Base-by-base conservation (phyloP, 441 rosid genomes). In the Arabidopsis lyrata region DNA sequence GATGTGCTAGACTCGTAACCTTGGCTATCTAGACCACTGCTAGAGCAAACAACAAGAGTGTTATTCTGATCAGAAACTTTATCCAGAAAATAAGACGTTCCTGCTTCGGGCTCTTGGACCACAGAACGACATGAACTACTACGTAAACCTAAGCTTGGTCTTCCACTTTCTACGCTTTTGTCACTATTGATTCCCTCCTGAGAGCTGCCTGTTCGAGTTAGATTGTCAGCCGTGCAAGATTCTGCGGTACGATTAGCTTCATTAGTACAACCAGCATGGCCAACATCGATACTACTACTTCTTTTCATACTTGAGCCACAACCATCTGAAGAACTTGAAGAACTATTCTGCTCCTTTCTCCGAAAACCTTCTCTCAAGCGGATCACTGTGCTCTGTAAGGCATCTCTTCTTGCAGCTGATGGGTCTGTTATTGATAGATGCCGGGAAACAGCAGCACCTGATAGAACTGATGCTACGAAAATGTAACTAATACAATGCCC, bases 401-500 rank as follows among this genome's bases (percentile, higher is more conserved):
- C 99, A 84, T 92, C 97, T 88, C 99, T 90, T 76, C 99, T 86
- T 44, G 99, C 99, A 81, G 92, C 99, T 79, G 88, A 86, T 6
- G 97, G 99, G 78, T 96, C 89, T 75, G 97, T 83, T 72, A 87
- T 84, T 50, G 95, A 96, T 39, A 96, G 81, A 87, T 96, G 96
- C 64, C 99, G 97, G 69, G 90, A 90, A 85, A 94, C 99, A 77
- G 91, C 96, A 80, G 99, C 99, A 64, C 97, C 95, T 76, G 94
- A 82, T 38, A 96, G 91, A 78, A 94, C 93, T 66, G 99, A 90
- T 61, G 99, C 98, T 49, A 96, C 99, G 73, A 96, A 90, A 32
- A 95, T 96, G 85, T 94, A 96, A 78, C 99, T 96, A 69, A 92
- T 82, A 69, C 99, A 96, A 73, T 96, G 99, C 47, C 99, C 99